Evolutionary conservation across 768 basidiomycete genomes (phyloP), one percentile per base, ranked within the genome.

Genomic region (Chlorophyllum brunneum): DNA sequence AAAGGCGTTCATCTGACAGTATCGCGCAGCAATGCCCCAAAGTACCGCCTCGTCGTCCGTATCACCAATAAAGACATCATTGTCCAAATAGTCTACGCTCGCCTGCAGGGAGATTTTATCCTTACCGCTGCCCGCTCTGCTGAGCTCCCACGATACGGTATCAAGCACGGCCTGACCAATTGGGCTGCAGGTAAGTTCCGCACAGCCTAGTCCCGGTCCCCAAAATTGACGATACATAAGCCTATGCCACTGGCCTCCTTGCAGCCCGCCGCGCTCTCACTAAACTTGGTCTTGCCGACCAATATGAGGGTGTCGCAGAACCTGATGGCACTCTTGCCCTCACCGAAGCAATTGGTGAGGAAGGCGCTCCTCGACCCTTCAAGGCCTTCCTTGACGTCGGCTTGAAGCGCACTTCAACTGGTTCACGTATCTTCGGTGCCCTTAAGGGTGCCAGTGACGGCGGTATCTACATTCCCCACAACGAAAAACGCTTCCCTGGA

Each of bases 351-450:
- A 78, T 94, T 52, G 92, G 92, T 48, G 91, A 82, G 9, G 94
- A 98, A 52, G 93, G 94, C 64, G 92, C 91, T 43, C 95, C 95
- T 41, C 83, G 95, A 53, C 97, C 97, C n/a, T 99, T 99, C 85
- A 99, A 98, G 75, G 84, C 82, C 65, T 99, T 89, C 81, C 92
- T 99, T 64, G 97, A 98, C 68, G 95, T 97, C 69, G 97, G 97
- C 73, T 81, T 99, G 65, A 93, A 86, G 74, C 92, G 95, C 63
- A 99, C 97, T 38, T 95, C 95, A 48, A 98, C 97, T 43, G 97
- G 97, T 65, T 86, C 91, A 58, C 93, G 97, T 68, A 83, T 99
- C 39, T 99, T 99, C 65, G 97, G 92, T 72, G 97, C 95, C 54
- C 82, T 98, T 82, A 98, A 99, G 79, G 97, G 97, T 66, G 97